Percentiles rank a stretch among this genome's conserved stretches.
phyloP scores from a whole-genome alignment of 192 early-diverging fungal species.

The Gryganskiella cystojenkinii region DNA sequence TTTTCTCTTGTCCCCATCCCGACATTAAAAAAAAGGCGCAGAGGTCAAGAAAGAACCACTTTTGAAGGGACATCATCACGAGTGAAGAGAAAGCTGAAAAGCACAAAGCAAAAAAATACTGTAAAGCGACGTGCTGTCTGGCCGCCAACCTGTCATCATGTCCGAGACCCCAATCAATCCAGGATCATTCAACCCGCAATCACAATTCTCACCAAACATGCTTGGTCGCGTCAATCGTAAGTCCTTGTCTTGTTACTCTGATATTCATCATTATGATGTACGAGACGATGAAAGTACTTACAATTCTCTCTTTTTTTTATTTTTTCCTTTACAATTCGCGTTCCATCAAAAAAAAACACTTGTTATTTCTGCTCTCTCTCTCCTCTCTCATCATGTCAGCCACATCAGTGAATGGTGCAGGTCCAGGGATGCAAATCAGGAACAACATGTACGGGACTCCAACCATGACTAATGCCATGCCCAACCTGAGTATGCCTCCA shows the following conservation, averaged over 20 bases:
- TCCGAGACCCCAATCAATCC: constrained; percentile 45
- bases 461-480: constrained; percentile 43
- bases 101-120: too few relatives aligned
- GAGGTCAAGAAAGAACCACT: neutral
- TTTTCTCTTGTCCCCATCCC: neutral
- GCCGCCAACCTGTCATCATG: constrained; percentile 12
- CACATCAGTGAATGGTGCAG: constrained; percentile 29
- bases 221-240: constrained; percentile 49
- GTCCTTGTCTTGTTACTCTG: too few relatives aligned
- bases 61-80: too few relatives aligned
- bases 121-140: too few relatives aligned
- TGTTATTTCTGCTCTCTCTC: neutral
- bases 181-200: constrained; percentile 44
- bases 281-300: neutral
- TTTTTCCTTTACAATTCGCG: neutral
- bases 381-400: neutral
- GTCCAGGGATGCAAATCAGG: constrained; percentile 48
- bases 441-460: constrained; percentile 53
- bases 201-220: constrained; percentile 40
- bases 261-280: neutral
- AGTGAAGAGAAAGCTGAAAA: too few relatives aligned
- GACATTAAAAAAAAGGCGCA: neutral
- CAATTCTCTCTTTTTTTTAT: neutral
- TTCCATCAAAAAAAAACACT: constrained; percentile 5
- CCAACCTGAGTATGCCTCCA: constrained; percentile 34